phyloP scores from a whole-genome alignment of 192 early-diverging fungal genomes.

The Glomus cerebriforme region DNA sequence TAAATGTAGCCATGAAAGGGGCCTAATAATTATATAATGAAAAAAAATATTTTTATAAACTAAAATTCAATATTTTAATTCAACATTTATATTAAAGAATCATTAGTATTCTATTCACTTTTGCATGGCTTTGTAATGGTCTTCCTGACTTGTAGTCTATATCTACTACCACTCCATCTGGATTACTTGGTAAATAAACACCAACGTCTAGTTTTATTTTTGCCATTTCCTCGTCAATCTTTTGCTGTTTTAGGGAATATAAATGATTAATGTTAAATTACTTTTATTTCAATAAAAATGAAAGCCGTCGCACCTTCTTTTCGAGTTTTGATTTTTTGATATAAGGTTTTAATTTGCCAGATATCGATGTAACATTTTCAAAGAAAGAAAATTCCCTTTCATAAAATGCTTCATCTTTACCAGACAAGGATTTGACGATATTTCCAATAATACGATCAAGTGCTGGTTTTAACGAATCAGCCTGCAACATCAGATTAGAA shows the following conservation, averaged over 20 bases:
- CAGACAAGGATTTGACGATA: conserved; percentile 80
- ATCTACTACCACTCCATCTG: conserved; percentile 91
- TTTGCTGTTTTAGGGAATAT: conserved; percentile 53
- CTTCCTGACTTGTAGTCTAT: conserved; percentile 94
- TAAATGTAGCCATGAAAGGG: conserved; percentile 98
- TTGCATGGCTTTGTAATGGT: conserved; percentile 96
- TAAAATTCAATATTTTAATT: background rate
- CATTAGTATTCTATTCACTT: conserved; percentile 46
- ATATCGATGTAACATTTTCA: conserved; percentile 93
- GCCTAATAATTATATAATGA: conserved; percentile 50
- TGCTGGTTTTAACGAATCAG: conserved; percentile 86
- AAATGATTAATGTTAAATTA: background rate
- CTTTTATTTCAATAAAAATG: background rate
- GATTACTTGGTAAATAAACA: conserved; percentile 97
- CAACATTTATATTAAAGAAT: background rate
- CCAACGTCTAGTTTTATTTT: conserved; percentile 94
- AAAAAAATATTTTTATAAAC: background rate
- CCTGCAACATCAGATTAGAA: conserved; percentile 30
- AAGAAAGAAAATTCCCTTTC: conserved; percentile 98
- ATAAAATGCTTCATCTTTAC: conserved; percentile 87
- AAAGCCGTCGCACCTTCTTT: conserved; percentile 70
- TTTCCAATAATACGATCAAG: conserved; percentile 86
- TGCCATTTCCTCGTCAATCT: conserved; percentile 97
- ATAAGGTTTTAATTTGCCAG: conserved; percentile 93
- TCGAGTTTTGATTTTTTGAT: conserved; percentile 89